A percentile compares a stretch with the other conserved stretches of the same genome.
Evolutionary conservation across 1,284 basidiomycete species (phyloP).

Genomic region (Ceratobasidium sp.): DNA sequence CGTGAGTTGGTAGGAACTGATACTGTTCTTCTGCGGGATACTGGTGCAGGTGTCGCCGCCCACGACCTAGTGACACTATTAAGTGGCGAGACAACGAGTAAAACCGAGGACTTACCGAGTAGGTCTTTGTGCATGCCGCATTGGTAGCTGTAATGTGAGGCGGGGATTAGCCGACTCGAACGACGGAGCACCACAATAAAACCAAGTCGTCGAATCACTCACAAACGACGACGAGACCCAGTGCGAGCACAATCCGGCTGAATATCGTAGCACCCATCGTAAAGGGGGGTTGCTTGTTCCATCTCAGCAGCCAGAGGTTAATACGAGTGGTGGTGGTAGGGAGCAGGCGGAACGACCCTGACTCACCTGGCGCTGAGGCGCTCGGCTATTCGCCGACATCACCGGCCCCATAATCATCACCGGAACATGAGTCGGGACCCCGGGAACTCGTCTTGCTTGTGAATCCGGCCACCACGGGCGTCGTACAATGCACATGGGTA

Average conservation of each 20-base stretch:
- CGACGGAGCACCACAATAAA: no score
- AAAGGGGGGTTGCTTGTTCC: neutral
- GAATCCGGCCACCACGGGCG: neutral
- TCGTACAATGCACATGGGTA: neutral
- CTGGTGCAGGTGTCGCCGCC: neutral
- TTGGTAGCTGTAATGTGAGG: neutral
- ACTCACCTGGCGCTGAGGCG: neutral
- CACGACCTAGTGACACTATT: no score
- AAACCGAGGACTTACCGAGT: neutral
- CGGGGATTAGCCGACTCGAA: no score
- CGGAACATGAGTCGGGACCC: neutral
- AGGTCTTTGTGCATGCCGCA: conserved; percentile 10
- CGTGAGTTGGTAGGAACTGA: conserved; percentile 8
- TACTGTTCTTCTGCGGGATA: neutral
- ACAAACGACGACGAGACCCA: neutral
- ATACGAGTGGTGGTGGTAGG: neutral
- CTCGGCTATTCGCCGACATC: conserved; percentile 18
- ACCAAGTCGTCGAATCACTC: neutral
- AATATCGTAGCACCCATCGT: neutral
- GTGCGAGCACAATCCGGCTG: neutral
- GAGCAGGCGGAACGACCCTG: neutral
- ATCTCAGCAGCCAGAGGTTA: neutral
- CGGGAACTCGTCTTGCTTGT: neutral
- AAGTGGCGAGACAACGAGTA: neutral
- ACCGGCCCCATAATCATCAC: neutral